Percentiles rank a stretch among this genome's conserved stretches.
Conservation (phyloP, 306 rosid genomes). For the Cercis canadensis region DNA sequence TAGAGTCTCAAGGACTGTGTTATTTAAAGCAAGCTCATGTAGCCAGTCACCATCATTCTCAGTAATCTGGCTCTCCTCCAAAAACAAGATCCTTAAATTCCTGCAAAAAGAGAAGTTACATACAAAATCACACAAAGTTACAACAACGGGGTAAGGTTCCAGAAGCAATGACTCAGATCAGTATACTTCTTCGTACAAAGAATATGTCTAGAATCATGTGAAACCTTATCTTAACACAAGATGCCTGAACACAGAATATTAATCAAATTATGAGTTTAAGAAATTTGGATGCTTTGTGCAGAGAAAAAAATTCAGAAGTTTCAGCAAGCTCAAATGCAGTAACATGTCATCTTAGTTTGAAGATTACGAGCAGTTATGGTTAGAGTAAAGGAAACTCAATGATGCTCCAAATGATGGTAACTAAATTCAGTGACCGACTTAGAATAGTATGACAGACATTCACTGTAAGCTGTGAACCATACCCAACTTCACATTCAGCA, state of each 20-base stretch:
- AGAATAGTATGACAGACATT: neutral
- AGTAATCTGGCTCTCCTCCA: constrained; percentile 76
- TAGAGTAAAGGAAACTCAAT: constrained; percentile 3
- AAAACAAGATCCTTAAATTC: constrained; percentile 71
- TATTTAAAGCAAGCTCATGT: constrained; percentile 81
- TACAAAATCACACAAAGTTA: constrained; percentile 7
- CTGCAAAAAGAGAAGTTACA: constrained; percentile 46
- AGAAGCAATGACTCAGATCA: constrained; percentile 15
- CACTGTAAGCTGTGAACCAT: neutral
- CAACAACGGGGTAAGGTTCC: constrained; percentile 20
- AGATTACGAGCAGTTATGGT: neutral
- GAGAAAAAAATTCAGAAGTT: neutral
- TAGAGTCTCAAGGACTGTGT: constrained; percentile 80
- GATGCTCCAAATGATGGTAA: neutral
- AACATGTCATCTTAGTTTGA: constrained; percentile 13
- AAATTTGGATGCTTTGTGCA: neutral
- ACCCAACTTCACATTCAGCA: neutral
- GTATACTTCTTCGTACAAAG: neutral
- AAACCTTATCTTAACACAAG: neutral
- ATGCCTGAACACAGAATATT: neutral
- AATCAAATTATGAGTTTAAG: neutral
- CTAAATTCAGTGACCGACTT: neutral
- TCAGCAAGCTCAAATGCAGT: constrained; percentile 7
- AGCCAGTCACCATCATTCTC: constrained; percentile 89
- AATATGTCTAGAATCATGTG: neutral